Base-by-base conservation (phyloP, 2,329 filamentous ascomycete species). In the Plenodomus tracheiphilus region DNA sequence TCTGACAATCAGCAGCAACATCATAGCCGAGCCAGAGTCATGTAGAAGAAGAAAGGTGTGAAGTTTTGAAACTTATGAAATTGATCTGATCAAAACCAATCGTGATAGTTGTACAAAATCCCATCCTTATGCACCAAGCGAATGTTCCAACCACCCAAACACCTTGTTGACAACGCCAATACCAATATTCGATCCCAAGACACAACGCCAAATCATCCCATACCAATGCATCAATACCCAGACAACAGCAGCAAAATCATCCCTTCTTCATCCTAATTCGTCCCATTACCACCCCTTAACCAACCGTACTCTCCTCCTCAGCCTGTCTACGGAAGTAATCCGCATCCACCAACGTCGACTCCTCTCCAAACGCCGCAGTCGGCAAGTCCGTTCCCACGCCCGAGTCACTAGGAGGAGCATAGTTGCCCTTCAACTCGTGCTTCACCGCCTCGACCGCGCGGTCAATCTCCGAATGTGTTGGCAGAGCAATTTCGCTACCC, bases 371-470 rank as follows among this genome's bases (percentile, higher is more conserved):
- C 1, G 51, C 61, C 11, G 66, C 68, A 13, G 69, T 73, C 6
- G 69, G 62, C 6, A 72, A 19, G 51, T 74, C 73, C 1, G 66
- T 68, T 15, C 72, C 72, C 19, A 75, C 58, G 13, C 68, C 72
- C 5, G 69, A 73, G 45, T 75, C 72, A 38, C 59, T 65, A 4
- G 64, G 67, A 2, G 59, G 47, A 28, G 57, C 51, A 18, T 60
- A 62, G 36, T 61, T 54, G 15, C 58, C 59, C 45, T 67, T 62
- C 57, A 66, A 59, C 34, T 71, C 62, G 7, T 58, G 59, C 18
- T 59, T 64, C 8, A 69, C 66, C 1, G 60, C 64, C 28, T 68
- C 61, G 7, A 69, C 63, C 2, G 65, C 66, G 9, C 58, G 61
- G 19, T 66, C 56, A 17, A 69, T 63, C 18, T 69, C 68, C 0